Conservation (phyloP, 2,329 filamentous ascomycete species). For the Verticillium alfalfae region DNA sequence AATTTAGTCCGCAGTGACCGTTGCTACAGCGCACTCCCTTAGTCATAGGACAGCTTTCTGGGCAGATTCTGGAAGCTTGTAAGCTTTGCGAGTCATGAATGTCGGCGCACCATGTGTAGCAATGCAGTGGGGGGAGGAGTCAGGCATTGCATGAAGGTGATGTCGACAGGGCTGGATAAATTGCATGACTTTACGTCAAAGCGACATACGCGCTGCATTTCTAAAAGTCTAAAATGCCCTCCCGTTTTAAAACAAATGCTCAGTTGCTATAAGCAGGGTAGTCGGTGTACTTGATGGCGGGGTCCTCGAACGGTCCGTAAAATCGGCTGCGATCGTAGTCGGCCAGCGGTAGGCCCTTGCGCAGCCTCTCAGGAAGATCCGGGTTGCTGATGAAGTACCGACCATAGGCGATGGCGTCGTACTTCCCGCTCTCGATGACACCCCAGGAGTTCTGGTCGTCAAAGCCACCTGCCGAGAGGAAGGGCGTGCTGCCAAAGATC, state of each 20-base stretch:
- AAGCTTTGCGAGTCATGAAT: no score
- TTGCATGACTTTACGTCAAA: no score
- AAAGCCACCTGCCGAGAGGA: conserved; percentile 52
- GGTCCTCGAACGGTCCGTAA: conserved; percentile 32
- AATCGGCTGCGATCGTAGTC: conserved; percentile 37
- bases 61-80: no score
- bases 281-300: conserved; percentile 25
- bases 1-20: no score
- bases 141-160: no score
- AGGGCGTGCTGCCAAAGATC: conserved; percentile 46
- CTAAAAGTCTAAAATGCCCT: neutral
- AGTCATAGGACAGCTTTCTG: no score
- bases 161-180: no score
- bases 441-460: conserved; percentile 43
- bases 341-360: conserved; percentile 29
- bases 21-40: no score
- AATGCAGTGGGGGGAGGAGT: no score
- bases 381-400: conserved; percentile 43
- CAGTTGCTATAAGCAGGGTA: conserved; percentile 17
- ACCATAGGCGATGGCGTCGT: conserved; percentile 41
- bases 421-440: conserved; percentile 31
- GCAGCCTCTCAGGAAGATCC: conserved; percentile 37
- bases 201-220: no score
- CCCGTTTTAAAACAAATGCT: neutral
- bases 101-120: no score